These are phyloP conservation scores for Aspergillus sp. DNA, from an alignment of 2,329 filamentous ascomycete species.

Conservation along the genomic window DNA sequence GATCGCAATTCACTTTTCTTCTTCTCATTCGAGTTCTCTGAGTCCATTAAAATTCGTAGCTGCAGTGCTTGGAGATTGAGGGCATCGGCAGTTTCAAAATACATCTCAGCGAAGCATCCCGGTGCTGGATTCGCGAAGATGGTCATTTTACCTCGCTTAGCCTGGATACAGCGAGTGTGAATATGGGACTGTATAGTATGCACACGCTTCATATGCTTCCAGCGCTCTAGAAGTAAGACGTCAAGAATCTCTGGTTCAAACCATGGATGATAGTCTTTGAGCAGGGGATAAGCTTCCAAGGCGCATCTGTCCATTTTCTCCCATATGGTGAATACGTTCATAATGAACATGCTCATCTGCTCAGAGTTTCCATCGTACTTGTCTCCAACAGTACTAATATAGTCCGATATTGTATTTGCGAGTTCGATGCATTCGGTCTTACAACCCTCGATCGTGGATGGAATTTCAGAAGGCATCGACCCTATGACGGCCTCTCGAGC, in stretches of 20 bases:
- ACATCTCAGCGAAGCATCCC: constrained; percentile 51
- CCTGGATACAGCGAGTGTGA: constrained; percentile 30
- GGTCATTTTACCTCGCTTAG: constrained; percentile 28
- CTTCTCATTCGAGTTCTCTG: constrained; percentile 21
- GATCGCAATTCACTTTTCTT: constrained; percentile 45
- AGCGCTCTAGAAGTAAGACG: constrained; percentile 52
- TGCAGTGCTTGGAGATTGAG: constrained; percentile 31
- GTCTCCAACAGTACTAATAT: constrained; percentile 34
- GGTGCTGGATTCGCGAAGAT: constrained; percentile 50
- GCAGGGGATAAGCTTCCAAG: constrained; percentile 44
- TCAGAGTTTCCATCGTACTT: constrained; percentile 49
- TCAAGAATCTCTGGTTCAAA: constrained; percentile 55
- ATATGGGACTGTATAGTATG: constrained; percentile 54
- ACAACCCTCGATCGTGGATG: background rate
- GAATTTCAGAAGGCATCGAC: background rate
- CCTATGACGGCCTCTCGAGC: constrained; percentile 11
- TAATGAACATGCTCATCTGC: constrained; percentile 53
- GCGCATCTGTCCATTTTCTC: constrained; percentile 54
- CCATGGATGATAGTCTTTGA: constrained; percentile 53
- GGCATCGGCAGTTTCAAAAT: constrained; percentile 36
- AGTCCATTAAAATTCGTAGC: constrained; percentile 34
- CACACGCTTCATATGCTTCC: constrained; percentile 53
- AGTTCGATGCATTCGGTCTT: constrained; percentile 25
- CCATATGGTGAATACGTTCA: constrained; percentile 61
- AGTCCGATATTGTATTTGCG: constrained; percentile 13